Base-by-base conservation (phyloP, 345 rosid species). In the Nasturtium officinale region DNA sequence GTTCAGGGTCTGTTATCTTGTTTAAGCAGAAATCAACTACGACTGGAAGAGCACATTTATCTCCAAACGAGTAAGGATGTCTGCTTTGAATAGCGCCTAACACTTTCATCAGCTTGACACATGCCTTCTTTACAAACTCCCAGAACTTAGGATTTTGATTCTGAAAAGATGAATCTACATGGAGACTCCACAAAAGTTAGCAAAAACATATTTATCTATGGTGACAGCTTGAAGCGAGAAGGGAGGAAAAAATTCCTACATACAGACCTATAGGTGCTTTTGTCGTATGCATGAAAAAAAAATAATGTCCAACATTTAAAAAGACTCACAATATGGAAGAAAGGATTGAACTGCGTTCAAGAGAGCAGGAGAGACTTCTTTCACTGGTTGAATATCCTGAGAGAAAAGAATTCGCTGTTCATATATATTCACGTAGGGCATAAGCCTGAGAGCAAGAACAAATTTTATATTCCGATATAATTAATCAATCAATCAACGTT, bases 21-120 rank as follows among this genome's bases (percentile, higher is more conserved):
- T 80, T 90, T 83, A 95, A 84, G 83, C 96, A 95, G 81, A 95
- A 95, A 83, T 86, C 90, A 87, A 91, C 62, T 52, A 91, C 87
- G 59, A 75, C 82, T 62, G 85, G 96, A 84, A 95, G 96, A 74
- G 85, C 90, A 77, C 89, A 80, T 75, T 84, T 87, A 77, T 91
- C 96, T 74, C 99, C 96, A 86, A 95, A 95, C 33, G 98, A 81
- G 81, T 83, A 95, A 69, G 98, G 97, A 86, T 95, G 99, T 65
- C 93, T 87, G 68, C 84, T 87, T 79, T 91, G 98, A 69, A 95
- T 81, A 47, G 89, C 84, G 55, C 87, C 82, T 71, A 95, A 77
- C 79, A 95, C 94, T 82, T 95, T 95, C 92, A 95, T 87, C 82
- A 95, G 76, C 81, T 95, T 95, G 30, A 87, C 86, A 74, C 98